Evolutionary conservation across 768 basidiomycete species (phyloP).

Genomic region (Coprinopsis cinerea): DNA sequence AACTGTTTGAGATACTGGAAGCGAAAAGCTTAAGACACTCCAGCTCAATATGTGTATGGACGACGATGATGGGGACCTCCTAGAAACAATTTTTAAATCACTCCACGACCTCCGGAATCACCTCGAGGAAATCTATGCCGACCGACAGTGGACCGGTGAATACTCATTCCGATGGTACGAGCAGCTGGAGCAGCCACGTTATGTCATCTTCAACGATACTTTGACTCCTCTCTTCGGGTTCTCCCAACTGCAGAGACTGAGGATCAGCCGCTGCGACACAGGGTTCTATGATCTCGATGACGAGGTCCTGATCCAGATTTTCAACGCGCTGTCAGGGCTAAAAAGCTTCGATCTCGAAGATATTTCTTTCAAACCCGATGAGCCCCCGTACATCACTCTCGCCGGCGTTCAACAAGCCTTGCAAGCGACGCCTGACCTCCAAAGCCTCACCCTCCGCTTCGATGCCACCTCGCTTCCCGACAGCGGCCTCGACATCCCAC

Average conservation of each 20-base stretch:
- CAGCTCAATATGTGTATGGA: background rate
- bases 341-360: background rate
- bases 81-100: background rate
- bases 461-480: background rate
- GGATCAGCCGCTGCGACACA: background rate
- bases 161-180: too few relatives aligned
- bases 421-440: background rate
- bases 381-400: background rate
- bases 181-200: too few relatives aligned
- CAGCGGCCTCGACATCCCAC: background rate
- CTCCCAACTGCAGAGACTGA: background rate
- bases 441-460: background rate
- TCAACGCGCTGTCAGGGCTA: background rate
- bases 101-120: too few relatives aligned
- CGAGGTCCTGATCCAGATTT: background rate
- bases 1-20: background rate
- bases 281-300: too few relatives aligned
- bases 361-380: background rate
- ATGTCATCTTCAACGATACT: too few relatives aligned
- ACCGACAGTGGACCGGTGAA: too few relatives aligned
- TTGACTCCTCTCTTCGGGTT: too few relatives aligned
- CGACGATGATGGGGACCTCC: background rate
- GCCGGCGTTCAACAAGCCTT: background rate
- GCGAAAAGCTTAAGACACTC: background rate
- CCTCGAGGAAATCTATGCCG: too few relatives aligned